phyloP scores from a whole-genome alignment of 2,329 filamentous ascomycete species.

The Microthyrium microscopicum region DNA sequence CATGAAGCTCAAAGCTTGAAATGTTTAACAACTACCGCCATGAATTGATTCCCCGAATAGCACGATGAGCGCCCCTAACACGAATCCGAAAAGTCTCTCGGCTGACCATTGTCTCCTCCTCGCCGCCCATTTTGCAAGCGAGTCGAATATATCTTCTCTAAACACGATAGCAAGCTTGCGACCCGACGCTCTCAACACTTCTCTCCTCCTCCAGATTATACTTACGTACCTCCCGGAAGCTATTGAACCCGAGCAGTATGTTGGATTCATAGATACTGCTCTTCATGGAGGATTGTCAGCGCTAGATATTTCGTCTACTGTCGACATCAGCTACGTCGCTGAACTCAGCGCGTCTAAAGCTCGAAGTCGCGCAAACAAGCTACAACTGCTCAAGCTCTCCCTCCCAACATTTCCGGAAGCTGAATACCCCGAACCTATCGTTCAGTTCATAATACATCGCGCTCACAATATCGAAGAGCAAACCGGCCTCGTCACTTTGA shows the following conservation, averaged over 20 bases:
- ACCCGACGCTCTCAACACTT: constrained; percentile 40
- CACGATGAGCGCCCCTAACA: too few relatives aligned
- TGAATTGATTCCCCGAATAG: too few relatives aligned
- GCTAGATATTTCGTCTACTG: constrained; percentile 29
- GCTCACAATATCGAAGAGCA: constrained; percentile 53
- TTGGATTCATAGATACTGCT: constrained; percentile 34
- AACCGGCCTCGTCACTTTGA: constrained; percentile 52
- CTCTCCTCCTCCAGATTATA: constrained; percentile 54
- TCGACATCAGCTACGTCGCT: constrained; percentile 41
- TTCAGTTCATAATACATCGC: constrained; percentile 50
- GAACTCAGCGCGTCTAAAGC: constrained; percentile 47
- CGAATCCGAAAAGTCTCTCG: too few relatives aligned
- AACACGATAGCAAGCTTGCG: constrained; percentile 41
- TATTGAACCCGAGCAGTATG: constrained; percentile 44
- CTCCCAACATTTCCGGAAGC: constrained; percentile 32
- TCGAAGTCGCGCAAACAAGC: constrained; percentile 43
- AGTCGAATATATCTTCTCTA: constrained; percentile 47
- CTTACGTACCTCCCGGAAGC: constrained; percentile 65
- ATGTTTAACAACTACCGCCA: too few relatives aligned
- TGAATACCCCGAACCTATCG: constrained; percentile 37
- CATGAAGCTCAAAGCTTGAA: too few relatives aligned
- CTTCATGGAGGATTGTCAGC: neutral
- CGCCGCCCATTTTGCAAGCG: constrained; percentile 51
- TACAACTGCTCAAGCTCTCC: constrained; percentile 43
- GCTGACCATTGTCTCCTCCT: constrained; percentile 55